Base-by-base conservation (phyloP, 2,329 filamentous ascomycete genomes). In the Pleoardoris graminearum region DNA sequence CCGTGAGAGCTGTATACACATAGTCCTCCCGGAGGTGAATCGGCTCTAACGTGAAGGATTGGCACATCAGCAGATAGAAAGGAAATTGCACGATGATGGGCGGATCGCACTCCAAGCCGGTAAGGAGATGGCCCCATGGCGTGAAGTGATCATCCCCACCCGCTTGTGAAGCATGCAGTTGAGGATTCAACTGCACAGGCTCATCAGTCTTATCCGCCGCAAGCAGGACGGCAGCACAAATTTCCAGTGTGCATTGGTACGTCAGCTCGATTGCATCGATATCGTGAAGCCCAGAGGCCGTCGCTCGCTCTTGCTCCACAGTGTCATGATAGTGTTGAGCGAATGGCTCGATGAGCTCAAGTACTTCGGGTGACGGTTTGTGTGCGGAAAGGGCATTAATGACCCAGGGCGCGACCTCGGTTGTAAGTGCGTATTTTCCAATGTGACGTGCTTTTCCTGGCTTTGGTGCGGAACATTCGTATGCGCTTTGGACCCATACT, bases 41-140 rank as follows among this genome's bases (percentile, higher is more conserved):
- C 14, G 35, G 45, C 35, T 48, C 45, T 22, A 48, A 21, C 4
- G 21, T 48, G 45, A 48, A 48, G 1, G 45, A 39, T 23, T 48
- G 45, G 23, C 45, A 48, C 45, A 48, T 48, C 17, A 48, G 4
- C n/a, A 48, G 45, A 14, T 48, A 48, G 25, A 48, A 48, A 8
- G 45, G 45, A 16, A 48, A 48, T 30, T 48, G 45, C 7, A 48
- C 45, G 35, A 48, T 48, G 22, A 48, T 48, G 11, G 45, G 45
- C 3, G 45, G 45, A 39, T 48, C 45, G 22, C 45, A 48, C 14
- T 48, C 45, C 33, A 48, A 8, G 4, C 35, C 35, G 4, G 45
- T 48, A 14, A 48, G 45, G 4, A 48, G 33, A 22, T 32, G 16
- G 7, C 45, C 45, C 45, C 45, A 48, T 14, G 45, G 23, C 4